phyloP scores from a whole-genome alignment of 2,329 filamentous ascomycete genomes.

The Curvularia lunata region DNA sequence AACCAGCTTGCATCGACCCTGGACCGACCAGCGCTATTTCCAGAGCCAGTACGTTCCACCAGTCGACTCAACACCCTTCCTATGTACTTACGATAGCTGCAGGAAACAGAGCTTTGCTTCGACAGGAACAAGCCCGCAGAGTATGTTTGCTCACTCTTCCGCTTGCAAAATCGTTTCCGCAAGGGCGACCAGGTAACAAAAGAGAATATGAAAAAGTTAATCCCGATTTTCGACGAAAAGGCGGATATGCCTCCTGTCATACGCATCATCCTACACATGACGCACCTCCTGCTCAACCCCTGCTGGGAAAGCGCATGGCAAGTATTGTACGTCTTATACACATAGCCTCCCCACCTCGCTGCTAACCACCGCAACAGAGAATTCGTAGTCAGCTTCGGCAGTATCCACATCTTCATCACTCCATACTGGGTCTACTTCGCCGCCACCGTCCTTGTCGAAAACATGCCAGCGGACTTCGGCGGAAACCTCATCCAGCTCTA shows the following conservation, averaged over 20 bases:
- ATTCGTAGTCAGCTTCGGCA: conserved; percentile 39
- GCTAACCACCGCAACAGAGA: conserved; percentile 27
- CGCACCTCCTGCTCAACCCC: conserved; percentile 42
- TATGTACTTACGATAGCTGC: conserved; percentile 15
- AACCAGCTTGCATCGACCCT: conserved; percentile 46
- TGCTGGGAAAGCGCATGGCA: conserved; percentile 44
- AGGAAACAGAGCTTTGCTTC: conserved; percentile 41
- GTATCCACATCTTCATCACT: conserved; percentile 42
- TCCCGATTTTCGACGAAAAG: conserved; percentile 37
- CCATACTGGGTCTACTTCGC: conserved; percentile 48
- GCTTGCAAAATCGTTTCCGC: conserved; percentile 45
- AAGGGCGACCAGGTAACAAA: conserved; percentile 36
- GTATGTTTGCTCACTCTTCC: conserved; percentile 45
- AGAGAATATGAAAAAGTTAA: conserved; percentile 28
- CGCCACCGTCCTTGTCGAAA: conserved; percentile 41
- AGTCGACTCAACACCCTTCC: neutral
- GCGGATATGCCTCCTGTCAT: conserved; percentile 35
- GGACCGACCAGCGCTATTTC: conserved; percentile 45
- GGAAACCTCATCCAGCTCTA: conserved; percentile 45
- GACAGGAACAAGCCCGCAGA: conserved; percentile 36
- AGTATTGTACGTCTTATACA: conserved; percentile 19
- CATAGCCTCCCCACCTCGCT: neutral
- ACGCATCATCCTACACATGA: conserved; percentile 41
- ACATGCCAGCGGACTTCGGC: conserved; percentile 38
- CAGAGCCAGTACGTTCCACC: conserved; percentile 39